Evolutionary conservation across 2,329 filamentous ascomycete species (phyloP).

Genomic region (Pseudogymnoascus sp.): DNA sequence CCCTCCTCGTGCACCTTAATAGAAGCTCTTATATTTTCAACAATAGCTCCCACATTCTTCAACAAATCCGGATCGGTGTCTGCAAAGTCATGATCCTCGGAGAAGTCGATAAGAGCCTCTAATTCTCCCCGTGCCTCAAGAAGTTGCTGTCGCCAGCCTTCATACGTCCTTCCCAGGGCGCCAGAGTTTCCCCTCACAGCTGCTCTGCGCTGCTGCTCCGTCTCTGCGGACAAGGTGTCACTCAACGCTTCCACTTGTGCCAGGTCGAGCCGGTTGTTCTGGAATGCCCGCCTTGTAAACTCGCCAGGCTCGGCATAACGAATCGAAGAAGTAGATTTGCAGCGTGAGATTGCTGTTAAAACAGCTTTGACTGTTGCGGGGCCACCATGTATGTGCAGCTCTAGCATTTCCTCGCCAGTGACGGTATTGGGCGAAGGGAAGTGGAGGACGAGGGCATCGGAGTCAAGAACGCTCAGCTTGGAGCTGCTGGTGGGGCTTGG

Average conservation of each 20-base stretch:
- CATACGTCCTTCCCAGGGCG: slow-evolving; percentile 65
- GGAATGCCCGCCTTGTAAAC: slow-evolving; percentile 86
- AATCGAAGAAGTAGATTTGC: slow-evolving; percentile 36
- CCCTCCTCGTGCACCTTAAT: slow-evolving; percentile 67
- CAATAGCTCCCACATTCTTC: slow-evolving; percentile 56
- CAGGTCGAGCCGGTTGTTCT: slow-evolving; percentile 76
- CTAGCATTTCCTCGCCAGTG: slow-evolving; percentile 86
- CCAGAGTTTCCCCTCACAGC: slow-evolving; percentile 73
- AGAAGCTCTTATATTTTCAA: slow-evolving; percentile 50
- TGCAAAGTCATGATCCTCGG: slow-evolving; percentile 95
- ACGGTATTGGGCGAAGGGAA: slow-evolving; percentile 76
- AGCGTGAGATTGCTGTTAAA: slow-evolving; percentile 58
- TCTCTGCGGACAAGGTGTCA: slow-evolving; percentile 60
- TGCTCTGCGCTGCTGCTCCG: slow-evolving; percentile 84
- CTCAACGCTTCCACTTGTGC: slow-evolving; percentile 68
- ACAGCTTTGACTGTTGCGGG: slow-evolving; percentile 82
- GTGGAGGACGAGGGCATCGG: slow-evolving; percentile 70
- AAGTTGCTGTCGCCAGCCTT: slow-evolving; percentile 69
- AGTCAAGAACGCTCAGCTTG: slow-evolving; percentile 52
- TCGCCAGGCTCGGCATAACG: slow-evolving; percentile 92
- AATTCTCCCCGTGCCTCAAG: slow-evolving; percentile 80
- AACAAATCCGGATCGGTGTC: slow-evolving; percentile 70
- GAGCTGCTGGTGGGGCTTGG: slow-evolving; percentile 35
- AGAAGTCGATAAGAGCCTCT: slow-evolving; percentile 93
- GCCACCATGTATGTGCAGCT: slow-evolving; percentile 91